These are phyloP conservation scores for Scleromitrula shiraiana DNA, from an alignment of 2,329 filamentous ascomycete species.

Conservation along the genomic window DNA sequence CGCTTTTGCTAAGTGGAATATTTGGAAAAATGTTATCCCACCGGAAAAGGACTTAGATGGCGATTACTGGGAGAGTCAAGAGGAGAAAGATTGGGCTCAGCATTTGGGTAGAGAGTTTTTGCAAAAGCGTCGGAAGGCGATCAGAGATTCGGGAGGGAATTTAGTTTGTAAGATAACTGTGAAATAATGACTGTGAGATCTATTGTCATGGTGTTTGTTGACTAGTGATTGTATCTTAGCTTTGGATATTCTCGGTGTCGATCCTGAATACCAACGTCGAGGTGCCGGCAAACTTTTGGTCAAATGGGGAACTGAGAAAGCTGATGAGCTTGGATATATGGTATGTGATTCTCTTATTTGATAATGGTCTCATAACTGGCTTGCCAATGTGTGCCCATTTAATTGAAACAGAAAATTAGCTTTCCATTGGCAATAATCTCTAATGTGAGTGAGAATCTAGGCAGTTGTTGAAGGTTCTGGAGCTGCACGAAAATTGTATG, in stretches of 20 bases:
- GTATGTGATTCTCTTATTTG: too few species aligned
- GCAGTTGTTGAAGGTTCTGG: constrained; percentile 1
- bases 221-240: background rate
- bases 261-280: constrained; percentile 1
- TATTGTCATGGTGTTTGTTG: background rate
- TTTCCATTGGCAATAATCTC: background rate
- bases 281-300: constrained; percentile 1
- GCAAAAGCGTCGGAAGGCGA: background rate
- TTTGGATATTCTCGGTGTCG: constrained; percentile 4
- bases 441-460: background rate
- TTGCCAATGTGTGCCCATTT: background rate
- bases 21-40: constrained; percentile 5
- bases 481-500: background rate
- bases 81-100: constrained; percentile 6
- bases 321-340: constrained; percentile 3
- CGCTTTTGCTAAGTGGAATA: constrained; percentile 4
- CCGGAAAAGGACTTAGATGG: constrained; percentile 1
- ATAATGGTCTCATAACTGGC: too few species aligned
- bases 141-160: background rate
- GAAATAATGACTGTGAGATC: too few species aligned
- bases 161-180: constrained; percentile 4
- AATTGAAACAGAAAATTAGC: too few species aligned
- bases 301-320: constrained; percentile 2
- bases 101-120: background rate
- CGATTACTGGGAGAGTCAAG: constrained; percentile 1